Conservation (phyloP, 257 asterid species). For the Ajuga chamaepitys region DNA sequence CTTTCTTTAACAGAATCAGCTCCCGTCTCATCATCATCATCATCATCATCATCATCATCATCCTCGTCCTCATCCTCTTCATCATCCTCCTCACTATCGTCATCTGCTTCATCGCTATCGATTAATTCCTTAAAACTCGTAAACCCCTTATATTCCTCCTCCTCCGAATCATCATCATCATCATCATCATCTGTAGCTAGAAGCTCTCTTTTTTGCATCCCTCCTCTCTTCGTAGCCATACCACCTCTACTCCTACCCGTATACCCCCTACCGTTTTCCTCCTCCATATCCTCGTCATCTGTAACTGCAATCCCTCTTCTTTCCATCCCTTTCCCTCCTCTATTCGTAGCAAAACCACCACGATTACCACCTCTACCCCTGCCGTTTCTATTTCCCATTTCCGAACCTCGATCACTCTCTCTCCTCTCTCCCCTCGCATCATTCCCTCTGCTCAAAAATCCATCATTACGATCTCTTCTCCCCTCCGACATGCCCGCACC, state of each 20-base stretch:
- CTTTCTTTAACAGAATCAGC: conserved; percentile 23
- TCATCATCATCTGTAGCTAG: conserved; percentile 17
- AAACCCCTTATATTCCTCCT: conserved; percentile 37
- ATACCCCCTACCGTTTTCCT: conserved; percentile 7
- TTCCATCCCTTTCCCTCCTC: conserved; percentile 23
- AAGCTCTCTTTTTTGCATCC: conserved; percentile 26
- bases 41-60: conserved; percentile 23
- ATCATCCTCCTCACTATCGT: conserved; percentile 37
- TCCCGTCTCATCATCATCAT: conserved; percentile 10
- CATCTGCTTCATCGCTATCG: conserved; percentile 53
- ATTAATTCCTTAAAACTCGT: conserved; percentile 47
- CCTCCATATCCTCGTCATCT: conserved; percentile 42
- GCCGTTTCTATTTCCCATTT: conserved; percentile 20
- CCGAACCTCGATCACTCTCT: conserved; percentile 24
- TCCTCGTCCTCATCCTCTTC: conserved; percentile 20
- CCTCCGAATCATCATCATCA: conserved; percentile 29
- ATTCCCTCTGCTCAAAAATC: conserved; percentile 21
- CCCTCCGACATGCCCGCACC: conserved; percentile 22
- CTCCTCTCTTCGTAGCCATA: conserved; percentile 22
- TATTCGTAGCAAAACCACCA: conserved; percentile 21
- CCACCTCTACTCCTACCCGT: conserved; percentile 23
- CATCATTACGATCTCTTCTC: conserved; percentile 9
- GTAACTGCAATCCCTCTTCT: conserved; percentile 28
- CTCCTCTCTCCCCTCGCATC: conserved; percentile 19
- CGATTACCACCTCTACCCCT: conserved; percentile 28